Base-by-base conservation (phyloP, 2,329 filamentous ascomycete species). In the Apiospora kogelbergensis region DNA sequence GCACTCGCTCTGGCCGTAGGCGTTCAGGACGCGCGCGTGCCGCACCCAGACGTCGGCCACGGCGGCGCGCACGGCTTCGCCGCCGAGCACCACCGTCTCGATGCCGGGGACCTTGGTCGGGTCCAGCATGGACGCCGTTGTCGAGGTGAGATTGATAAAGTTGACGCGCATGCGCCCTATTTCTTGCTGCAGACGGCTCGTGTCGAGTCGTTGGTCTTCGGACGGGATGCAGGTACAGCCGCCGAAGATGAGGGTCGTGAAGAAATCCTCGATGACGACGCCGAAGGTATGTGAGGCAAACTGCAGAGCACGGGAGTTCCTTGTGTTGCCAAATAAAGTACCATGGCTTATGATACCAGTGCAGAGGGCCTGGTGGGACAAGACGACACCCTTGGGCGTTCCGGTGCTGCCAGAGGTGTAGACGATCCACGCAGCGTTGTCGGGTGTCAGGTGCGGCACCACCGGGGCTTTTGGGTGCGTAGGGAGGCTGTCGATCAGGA, bases 391-490 rank as follows among this genome's bases (percentile, higher is more conserved):
- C 76, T 97, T 97, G 0, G 93, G 94, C 1, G 83, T 84, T 0
- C 93, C 94, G 0, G 93, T 97, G 46, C 91, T 95, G 3, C 94
- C 94, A 30, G 92, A 94, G 0, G 93, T 97, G 77, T 93, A 97
- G 1, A 97, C 33, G 3, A 71, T 53, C 37, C 24, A 40, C 37
- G 37, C 37, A 7, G 37, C 37, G 37, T 11, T 40, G 9, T 40
- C 9, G 37, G 37, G 37, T 40, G 37, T 40, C 37, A 40, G 37
- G 37, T 40, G 37, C 13, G 37, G 2, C 37, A 40, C 37, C 3
- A 40, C 37, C 7, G 37, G 37, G 37, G 37, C 9, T 40, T 7
- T 40, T 40, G 37, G 2, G 37, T 40, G 37, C 13, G 13, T 40
- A 40, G 37, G 37, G 37, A 40, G 37, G 37, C 37, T 40, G 9